Evolutionary conservation across 2,329 filamentous ascomycete species (phyloP).

Genomic region (Aspergillus sclerotialis): DNA sequence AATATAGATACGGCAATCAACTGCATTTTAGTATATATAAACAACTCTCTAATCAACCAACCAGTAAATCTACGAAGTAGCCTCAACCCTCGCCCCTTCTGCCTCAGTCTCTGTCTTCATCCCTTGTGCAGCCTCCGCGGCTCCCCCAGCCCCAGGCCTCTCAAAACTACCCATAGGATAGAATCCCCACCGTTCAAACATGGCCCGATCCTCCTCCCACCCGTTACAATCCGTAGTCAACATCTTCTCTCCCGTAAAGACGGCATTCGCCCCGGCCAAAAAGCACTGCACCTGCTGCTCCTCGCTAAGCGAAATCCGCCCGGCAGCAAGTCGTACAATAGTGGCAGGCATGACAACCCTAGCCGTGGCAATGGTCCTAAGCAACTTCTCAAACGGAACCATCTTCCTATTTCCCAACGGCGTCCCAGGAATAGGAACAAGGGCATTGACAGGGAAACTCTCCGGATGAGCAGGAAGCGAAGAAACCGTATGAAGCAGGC

Average conservation of each 20-base stretch:
- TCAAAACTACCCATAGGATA: slow-evolving; percentile 64
- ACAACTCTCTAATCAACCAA: too few species aligned
- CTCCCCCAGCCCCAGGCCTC: slow-evolving; percentile 17
- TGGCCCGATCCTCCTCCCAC: slow-evolving; percentile 78
- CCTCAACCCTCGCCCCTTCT: too few species aligned
- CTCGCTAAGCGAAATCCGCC: slow-evolving; percentile 75
- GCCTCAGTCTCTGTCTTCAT: too few species aligned
- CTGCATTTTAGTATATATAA: too few species aligned
- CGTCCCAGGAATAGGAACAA: slow-evolving; percentile 86
- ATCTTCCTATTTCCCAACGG: slow-evolving; percentile 69
- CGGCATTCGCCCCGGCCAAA: slow-evolving; percentile 85
- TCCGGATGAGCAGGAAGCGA: slow-evolving; percentile 78
- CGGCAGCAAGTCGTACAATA: slow-evolving; percentile 80
- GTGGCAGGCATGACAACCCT: slow-evolving; percentile 75
- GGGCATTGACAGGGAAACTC: slow-evolving; percentile 83
- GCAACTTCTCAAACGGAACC: slow-evolving; percentile 68
- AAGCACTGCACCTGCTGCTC: slow-evolving; percentile 87
- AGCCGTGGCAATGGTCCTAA: slow-evolving; percentile 78
- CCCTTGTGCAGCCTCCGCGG: too few species aligned
- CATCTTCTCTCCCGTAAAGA: slow-evolving; percentile 96
- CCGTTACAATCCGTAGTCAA: slow-evolving; percentile 84
- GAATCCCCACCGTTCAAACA: slow-evolving; percentile 79
- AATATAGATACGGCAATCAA: too few species aligned
- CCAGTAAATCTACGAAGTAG: too few species aligned
- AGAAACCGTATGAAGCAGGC: slow-evolving; percentile 73